phyloP scores from a whole-genome alignment of 148 eudicot species.

The Cornus florida region DNA sequence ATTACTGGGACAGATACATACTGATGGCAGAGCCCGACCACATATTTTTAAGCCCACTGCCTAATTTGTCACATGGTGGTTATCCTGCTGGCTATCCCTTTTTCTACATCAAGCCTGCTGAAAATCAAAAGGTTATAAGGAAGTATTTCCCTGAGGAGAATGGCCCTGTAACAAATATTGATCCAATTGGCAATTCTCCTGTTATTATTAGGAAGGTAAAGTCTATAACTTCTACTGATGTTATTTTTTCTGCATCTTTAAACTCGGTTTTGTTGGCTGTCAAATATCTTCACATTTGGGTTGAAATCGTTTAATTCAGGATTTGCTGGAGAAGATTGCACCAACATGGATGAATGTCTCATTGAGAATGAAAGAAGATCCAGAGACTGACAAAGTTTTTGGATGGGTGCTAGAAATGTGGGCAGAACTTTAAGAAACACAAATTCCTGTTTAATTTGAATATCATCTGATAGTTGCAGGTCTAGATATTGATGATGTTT shows the following conservation, averaged over 20 bases:
- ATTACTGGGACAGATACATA: slow-evolving; percentile 60
- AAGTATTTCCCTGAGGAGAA: slow-evolving; percentile 74
- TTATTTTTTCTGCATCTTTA: no score
- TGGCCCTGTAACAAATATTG: slow-evolving; percentile 88
- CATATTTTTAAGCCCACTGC: slow-evolving; percentile 76
- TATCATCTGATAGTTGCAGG: background rate
- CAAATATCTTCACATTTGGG: background rate
- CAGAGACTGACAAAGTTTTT: slow-evolving; percentile 76
- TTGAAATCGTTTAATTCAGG: slow-evolving; percentile 23
- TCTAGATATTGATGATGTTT: background rate
- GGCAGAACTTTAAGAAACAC: slow-evolving; percentile 15
- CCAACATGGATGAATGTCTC: slow-evolving; percentile 98
- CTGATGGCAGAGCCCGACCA: slow-evolving; percentile 99
- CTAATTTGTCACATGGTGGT: slow-evolving; percentile 78
- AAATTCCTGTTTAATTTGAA: slow-evolving; percentile 2
- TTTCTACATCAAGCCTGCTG: slow-evolving; percentile 86
- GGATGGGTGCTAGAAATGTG: slow-evolving; percentile 93
- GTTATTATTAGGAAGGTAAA: slow-evolving; percentile 77
- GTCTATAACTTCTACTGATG: background rate
- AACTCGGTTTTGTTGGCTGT: background rate
- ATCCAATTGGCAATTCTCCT: slow-evolving; percentile 93
- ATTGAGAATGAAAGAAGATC: slow-evolving; percentile 79
- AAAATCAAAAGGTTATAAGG: slow-evolving; percentile 69
- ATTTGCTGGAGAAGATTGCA: slow-evolving; percentile 65
- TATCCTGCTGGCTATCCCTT: slow-evolving; percentile 88